Conservation (phyloP, 1,139 yeast species). For the Suhomyces guaymorum region DNA sequence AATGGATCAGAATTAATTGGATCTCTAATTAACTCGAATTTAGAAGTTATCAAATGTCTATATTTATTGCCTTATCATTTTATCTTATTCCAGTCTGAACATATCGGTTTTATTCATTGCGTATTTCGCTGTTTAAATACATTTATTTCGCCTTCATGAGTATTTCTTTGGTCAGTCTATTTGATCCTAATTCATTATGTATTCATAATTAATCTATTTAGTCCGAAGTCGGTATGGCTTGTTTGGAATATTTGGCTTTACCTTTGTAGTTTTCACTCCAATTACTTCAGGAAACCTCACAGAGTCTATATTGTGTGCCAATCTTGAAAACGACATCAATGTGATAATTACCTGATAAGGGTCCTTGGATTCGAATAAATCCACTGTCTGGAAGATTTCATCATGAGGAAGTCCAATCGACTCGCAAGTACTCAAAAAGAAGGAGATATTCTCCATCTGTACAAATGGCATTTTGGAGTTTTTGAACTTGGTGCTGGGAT, state of each 20-base stretch:
- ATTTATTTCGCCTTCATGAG: too few species aligned
- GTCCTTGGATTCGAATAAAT: slow-evolving; percentile 70
- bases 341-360: slow-evolving; percentile 78
- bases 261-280: slow-evolving; percentile 39
- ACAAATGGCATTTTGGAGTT: slow-evolving; percentile 78
- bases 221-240: slow-evolving; percentile 30
- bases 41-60: too few species aligned
- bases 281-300: slow-evolving; percentile 23
- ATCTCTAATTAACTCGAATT: too few species aligned
- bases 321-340: slow-evolving; percentile 69
- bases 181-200: too few species aligned
- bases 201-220: too few species aligned
- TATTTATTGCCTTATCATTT: too few species aligned
- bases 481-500: slow-evolving; percentile 48
- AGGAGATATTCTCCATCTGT: slow-evolving; percentile 85
- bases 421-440: slow-evolving; percentile 63
- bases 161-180: too few species aligned
- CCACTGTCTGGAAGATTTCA: slow-evolving; percentile 82
- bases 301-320: slow-evolving; percentile 40
- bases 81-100: too few species aligned
- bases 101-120: too few species aligned
- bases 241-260: slow-evolving; percentile 40
- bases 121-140: too few species aligned
- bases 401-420: slow-evolving; percentile 74
- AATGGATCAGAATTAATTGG: too few species aligned